These are phyloP conservation scores for Globisporangium cylindrosporum DNA, from an alignment of 352 stramenopile genomes.

Conservation along the genomic window DNA sequence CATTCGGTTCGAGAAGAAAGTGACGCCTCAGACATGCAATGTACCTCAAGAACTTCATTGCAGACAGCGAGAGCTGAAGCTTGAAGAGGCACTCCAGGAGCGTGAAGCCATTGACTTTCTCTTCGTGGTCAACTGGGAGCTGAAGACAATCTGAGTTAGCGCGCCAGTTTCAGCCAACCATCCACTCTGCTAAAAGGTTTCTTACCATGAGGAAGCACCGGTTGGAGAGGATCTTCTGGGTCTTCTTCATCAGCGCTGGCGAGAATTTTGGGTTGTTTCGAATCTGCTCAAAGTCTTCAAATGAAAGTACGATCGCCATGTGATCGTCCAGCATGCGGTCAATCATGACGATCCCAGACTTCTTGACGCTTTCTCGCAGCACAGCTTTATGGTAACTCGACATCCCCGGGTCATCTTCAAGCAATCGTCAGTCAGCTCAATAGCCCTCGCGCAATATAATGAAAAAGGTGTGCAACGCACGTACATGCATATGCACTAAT, in stretches of 20 bases:
- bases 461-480: background rate
- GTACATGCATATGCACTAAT: conserved; percentile 24
- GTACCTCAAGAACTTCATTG: conserved; percentile 15
- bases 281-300: conserved; percentile 32
- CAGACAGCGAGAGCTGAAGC: conserved; percentile 34
- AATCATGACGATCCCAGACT: conserved; percentile 29
- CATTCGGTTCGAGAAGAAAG: background rate
- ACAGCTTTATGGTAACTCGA: conserved; percentile 26
- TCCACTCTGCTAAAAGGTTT: background rate
- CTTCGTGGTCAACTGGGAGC: conserved; percentile 35
- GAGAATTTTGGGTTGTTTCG: conserved; percentile 11
- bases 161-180: background rate
- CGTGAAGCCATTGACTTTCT: conserved; percentile 35
- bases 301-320: conserved; percentile 38
- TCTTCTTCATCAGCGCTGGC: conserved; percentile 13
- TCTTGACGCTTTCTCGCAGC: conserved; percentile 20
- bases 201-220: conserved; percentile 47
- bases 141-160: conserved; percentile 17
- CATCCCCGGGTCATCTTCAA: conserved; percentile 16
- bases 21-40: background rate
- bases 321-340: conserved; percentile 36
- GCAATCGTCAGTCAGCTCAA: too few species aligned
- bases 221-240: conserved; percentile 29
- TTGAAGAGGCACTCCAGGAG: conserved; percentile 49
- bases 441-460: too few species aligned